Conservation (phyloP, 176 grass and related monocot genomes). For the Paspalum notatum region DNA sequence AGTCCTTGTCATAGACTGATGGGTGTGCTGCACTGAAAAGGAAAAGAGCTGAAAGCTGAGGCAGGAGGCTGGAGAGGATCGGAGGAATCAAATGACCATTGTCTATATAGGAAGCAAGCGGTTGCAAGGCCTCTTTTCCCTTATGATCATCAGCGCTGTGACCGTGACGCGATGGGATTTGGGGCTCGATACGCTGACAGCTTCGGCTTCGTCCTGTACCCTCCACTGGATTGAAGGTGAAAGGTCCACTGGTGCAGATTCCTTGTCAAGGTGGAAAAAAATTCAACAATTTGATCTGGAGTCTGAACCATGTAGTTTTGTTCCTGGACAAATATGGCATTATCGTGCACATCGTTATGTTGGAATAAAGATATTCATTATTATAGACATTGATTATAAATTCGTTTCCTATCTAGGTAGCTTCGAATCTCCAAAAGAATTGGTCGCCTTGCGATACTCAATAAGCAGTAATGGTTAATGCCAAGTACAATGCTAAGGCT, state of each 20-base stretch:
- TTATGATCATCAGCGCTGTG: constrained; percentile 9
- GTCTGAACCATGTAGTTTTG: background rate
- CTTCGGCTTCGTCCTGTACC: constrained; percentile 40
- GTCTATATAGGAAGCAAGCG: constrained; percentile 38
- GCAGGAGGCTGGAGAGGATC: background rate
- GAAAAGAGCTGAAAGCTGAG: background rate
- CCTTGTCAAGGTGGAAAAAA: background rate
- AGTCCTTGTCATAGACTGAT: background rate
- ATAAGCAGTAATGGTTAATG: no score
- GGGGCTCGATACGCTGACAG: constrained; percentile 33
- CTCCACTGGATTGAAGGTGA: background rate
- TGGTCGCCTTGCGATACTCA: background rate
- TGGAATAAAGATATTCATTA: background rate
- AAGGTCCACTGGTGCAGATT: background rate
- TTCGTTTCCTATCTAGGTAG: background rate
- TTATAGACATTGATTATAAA: background rate
- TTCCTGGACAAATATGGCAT: background rate
- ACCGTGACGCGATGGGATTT: constrained; percentile 16
- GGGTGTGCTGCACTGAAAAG: background rate
- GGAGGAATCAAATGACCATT: constrained; percentile 41
- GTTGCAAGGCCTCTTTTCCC: background rate
- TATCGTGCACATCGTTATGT: background rate
- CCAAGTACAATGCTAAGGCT: no score
- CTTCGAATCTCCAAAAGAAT: background rate
- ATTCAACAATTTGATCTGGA: constrained; percentile 3